Evolutionary conservation across 257 asterid species (phyloP).

Genomic region (Nicotiana tabacum): DNA sequence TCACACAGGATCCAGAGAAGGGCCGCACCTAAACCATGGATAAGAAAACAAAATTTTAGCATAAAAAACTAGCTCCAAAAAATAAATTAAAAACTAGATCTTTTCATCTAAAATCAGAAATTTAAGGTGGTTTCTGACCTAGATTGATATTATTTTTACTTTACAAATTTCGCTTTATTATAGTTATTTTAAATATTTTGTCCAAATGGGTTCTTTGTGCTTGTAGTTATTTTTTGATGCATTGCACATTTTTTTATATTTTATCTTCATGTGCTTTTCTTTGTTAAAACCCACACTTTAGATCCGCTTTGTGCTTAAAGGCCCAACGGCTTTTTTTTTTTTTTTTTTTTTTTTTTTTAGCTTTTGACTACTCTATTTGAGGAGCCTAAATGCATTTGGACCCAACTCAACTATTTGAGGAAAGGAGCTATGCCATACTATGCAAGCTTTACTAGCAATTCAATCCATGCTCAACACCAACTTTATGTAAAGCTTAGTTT

Average conservation of each 20-base stretch:
- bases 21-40: neutral
- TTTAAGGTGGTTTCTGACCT: neutral
- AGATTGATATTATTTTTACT: neutral
- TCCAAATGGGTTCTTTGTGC: too few relatives aligned
- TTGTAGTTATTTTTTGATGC: neutral
- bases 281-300: neutral
- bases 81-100: neutral
- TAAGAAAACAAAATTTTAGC: neutral
- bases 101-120: neutral
- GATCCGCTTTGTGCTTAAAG: neutral
- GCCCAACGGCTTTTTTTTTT: neutral
- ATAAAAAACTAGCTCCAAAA: neutral
- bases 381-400: neutral
- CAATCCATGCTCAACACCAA: neutral
- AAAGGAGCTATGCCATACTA: neutral
- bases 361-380: neutral
- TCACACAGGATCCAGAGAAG: too few relatives aligned
- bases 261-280: neutral
- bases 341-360: neutral
- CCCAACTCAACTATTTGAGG: neutral
- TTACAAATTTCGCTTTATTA: neutral
- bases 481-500: neutral
- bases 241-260: neutral
- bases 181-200: too few relatives aligned
- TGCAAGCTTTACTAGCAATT: neutral